Evolutionary conservation across 169 alveolate species (phyloP).

Genomic region (Cryptosporidium canis): DNA sequence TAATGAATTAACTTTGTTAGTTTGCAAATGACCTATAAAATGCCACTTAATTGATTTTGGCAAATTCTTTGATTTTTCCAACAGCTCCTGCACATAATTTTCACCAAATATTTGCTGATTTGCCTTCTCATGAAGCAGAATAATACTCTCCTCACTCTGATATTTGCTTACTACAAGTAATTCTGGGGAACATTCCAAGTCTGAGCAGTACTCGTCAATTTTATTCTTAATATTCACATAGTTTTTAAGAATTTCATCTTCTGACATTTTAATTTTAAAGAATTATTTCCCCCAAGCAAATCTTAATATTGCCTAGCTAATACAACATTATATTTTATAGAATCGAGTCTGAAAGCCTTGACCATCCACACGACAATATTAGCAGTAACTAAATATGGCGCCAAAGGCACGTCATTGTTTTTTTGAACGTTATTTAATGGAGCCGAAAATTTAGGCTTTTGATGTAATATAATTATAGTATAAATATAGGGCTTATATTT

Average conservation of each 20-base stretch:
- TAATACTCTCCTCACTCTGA: conserved; percentile 29
- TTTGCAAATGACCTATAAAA: conserved; percentile 93
- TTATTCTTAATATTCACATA: neutral
- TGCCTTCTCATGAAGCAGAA: conserved; percentile 72
- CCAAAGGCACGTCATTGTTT: conserved; percentile 12
- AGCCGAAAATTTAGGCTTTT: neutral
- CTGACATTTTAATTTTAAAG: neutral
- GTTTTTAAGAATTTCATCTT: conserved; percentile 5
- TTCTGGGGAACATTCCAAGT: conserved; percentile 21
- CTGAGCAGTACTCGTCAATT: neutral
- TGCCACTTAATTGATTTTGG: conserved; percentile 93
- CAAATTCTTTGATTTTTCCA: conserved; percentile 84
- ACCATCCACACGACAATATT: neutral
- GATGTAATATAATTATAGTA: neutral
- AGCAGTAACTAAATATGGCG: neutral
- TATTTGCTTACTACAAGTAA: conserved; percentile 51
- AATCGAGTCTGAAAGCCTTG: too few species aligned
- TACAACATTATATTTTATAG: neutral
- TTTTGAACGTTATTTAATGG: neutral
- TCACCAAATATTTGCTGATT: conserved; percentile 92
- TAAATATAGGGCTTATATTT: neutral
- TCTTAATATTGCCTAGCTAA: neutral
- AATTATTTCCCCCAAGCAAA: neutral
- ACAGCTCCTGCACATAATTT: conserved; percentile 90
- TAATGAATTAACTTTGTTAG: conserved; percentile 89